Conservation (phyloP, 2,329 filamentous ascomycete species). For the Ascochyta clinopodiicola region DNA sequence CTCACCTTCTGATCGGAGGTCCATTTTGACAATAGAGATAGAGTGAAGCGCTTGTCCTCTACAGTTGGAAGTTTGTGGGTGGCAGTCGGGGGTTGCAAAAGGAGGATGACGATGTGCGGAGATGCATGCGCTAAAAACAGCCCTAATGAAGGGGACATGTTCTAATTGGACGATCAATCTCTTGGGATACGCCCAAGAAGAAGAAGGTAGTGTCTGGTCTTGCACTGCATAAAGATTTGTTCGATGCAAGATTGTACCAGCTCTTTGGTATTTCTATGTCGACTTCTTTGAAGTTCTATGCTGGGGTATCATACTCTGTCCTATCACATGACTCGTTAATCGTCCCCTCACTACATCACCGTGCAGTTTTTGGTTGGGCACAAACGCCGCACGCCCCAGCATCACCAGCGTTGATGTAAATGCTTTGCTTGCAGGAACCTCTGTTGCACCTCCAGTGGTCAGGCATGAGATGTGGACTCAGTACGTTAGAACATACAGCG, state of each 20-base stretch:
- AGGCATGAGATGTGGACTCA: constrained; percentile 61
- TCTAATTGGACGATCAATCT: neutral
- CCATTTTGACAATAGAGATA: neutral
- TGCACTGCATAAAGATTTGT: too few relatives aligned
- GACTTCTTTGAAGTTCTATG: neutral
- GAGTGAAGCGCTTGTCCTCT: neutral
- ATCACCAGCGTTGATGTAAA: constrained; percentile 74
- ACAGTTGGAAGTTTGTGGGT: neutral
- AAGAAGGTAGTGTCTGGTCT: too few relatives aligned
- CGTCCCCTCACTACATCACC: neutral
- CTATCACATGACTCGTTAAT: neutral
- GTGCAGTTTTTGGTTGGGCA: constrained; percentile 46
- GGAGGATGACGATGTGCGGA: constrained; percentile 6
- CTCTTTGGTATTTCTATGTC: neutral
- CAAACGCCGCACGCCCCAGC: constrained; percentile 74
- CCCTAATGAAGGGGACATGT: neutral
- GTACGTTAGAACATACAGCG: constrained; percentile 72
- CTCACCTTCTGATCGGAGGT: neutral
- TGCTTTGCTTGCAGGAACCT: constrained; percentile 60
- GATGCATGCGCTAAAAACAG: neutral
- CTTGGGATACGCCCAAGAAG: neutral
- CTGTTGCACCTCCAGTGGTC: constrained; percentile 70
- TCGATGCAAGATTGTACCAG: too few relatives aligned
- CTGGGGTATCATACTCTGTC: neutral
- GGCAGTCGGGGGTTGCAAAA: neutral